These are phyloP conservation scores for Botrytis sinoallii DNA, from an alignment of 2,329 filamentous ascomycete species.

Conservation along the genomic window DNA sequence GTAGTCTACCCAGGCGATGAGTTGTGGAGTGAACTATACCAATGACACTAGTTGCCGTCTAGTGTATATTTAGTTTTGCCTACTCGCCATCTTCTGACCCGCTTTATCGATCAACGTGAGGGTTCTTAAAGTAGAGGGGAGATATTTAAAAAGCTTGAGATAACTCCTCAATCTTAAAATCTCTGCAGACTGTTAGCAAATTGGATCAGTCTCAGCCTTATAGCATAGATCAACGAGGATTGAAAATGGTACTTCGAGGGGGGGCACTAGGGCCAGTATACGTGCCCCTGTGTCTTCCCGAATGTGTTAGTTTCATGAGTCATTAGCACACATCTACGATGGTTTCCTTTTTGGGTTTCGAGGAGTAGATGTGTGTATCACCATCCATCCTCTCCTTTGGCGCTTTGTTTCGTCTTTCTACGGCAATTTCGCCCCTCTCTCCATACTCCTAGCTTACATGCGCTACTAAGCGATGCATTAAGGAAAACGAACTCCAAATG, in stretches of 20 bases:
- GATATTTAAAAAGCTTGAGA: not conserved
- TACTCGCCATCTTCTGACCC: not conserved
- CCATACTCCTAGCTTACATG: not conserved
- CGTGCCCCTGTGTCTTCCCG: not conserved
- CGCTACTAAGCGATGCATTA: not conserved
- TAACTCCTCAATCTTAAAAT: not conserved
- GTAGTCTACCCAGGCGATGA: not conserved
- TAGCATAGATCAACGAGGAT: not conserved
- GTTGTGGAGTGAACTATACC: accelerated
- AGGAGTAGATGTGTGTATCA: not conserved
- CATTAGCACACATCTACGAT: not conserved
- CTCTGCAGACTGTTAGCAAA: not conserved
- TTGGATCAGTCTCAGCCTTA: not conserved
- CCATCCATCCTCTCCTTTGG: not conserved
- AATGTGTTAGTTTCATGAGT: not conserved
- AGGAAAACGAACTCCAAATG: not conserved
- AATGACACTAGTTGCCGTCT: not conserved
- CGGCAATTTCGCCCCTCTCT: not conserved
- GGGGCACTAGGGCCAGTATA: not conserved
- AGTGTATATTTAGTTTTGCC: not conserved
- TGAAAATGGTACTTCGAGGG: not conserved
- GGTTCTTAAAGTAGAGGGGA: not conserved
- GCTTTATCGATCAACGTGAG: not conserved
- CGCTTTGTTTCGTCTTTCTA: not conserved
- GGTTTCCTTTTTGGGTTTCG: not conserved